Evolutionary conservation across 2,329 filamentous ascomycete species (phyloP).

Genomic region (Leptographium radiaticola): DNA sequence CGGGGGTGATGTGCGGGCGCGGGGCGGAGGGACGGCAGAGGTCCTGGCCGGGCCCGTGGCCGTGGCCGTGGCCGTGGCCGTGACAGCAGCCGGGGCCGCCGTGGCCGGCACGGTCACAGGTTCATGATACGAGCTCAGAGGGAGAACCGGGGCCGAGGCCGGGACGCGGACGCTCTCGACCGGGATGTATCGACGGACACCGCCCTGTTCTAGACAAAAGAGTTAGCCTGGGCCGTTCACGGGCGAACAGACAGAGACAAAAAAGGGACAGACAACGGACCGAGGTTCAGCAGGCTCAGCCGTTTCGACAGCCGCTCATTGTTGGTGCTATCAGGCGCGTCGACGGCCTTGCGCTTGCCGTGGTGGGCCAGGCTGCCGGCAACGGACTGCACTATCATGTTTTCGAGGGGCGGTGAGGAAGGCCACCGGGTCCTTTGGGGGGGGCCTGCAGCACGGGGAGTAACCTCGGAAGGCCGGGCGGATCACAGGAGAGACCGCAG

Average conservation of each 20-base stretch:
- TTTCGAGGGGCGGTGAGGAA: neutral
- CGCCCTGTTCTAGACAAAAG: constrained; percentile 38
- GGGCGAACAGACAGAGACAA: neutral
- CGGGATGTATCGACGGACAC: constrained; percentile 52
- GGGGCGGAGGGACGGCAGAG: neutral
- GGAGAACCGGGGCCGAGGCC: constrained; percentile 2
- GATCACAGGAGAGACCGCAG: no score
- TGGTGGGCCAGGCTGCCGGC: constrained; percentile 10
- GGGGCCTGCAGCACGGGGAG: no score
- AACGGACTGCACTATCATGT: constrained; percentile 4
- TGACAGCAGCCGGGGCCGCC: no score
- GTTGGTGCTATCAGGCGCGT: constrained; percentile 35
- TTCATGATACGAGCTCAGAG: neutral
- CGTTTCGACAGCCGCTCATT: constrained; percentile 73
- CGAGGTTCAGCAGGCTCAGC: constrained; percentile 68
- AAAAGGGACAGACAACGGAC: constrained; percentile 29
- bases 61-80: no score
- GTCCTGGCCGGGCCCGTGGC: neutral
- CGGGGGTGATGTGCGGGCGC: no score
- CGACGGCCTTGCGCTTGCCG: constrained; percentile 48
- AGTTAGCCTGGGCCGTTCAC: neutral
- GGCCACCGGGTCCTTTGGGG: no score
- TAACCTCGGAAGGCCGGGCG: no score
- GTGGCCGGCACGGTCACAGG: neutral
- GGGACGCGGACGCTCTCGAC: constrained; percentile 33